Evolutionary conservation across 176 grass and related monocot species (phyloP).

Genomic region (Oryza rufipogon): DNA sequence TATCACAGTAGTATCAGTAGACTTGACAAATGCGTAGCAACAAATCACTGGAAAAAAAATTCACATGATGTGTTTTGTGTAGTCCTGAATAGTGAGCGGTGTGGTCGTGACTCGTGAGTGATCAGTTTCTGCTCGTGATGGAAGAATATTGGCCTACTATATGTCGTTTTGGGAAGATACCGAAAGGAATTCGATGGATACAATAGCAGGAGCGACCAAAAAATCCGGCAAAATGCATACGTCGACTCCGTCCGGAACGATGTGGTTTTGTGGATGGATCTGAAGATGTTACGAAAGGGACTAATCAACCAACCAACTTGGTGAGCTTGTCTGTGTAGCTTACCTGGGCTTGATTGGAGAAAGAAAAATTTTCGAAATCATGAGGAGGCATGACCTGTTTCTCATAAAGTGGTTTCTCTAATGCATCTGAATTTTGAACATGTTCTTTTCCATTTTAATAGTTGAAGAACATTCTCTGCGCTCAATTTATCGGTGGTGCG

Average conservation of each 20-base stretch:
- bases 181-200: neutral
- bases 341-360: neutral
- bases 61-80: neutral
- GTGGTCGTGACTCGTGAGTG: neutral
- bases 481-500: too few relatives aligned
- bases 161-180: neutral
- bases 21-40: neutral
- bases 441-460: too few relatives aligned
- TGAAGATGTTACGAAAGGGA: constrained; percentile 21
- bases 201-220: neutral
- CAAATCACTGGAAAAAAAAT: neutral
- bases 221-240: constrained; percentile 7
- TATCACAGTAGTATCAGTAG: too few relatives aligned
- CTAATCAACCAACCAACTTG: constrained; percentile 20
- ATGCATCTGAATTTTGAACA: too few relatives aligned
- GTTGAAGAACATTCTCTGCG: too few relatives aligned
- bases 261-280: neutral
- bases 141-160: constrained; percentile 7
- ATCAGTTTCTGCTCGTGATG: neutral
- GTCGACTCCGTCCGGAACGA: neutral
- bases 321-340: neutral
- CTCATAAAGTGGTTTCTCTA: too few relatives aligned
- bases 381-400: too few relatives aligned
- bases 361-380: too few relatives aligned
- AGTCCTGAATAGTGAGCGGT: neutral